Conservation (phyloP, 805 yeast genomes). For the Saccharomycopsis fermentans region DNA sequence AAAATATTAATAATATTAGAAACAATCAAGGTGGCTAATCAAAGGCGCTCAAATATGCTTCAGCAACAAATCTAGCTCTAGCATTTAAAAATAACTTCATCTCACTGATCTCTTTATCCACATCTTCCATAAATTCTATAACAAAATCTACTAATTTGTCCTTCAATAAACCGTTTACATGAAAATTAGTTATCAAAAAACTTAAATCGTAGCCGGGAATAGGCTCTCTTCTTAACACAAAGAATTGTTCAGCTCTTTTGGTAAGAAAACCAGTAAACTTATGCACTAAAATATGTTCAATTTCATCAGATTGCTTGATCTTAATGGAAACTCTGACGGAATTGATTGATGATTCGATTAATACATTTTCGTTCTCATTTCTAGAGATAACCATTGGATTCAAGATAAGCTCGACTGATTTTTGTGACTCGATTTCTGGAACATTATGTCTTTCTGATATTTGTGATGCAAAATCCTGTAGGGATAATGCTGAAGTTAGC, state of each 20-base stretch:
- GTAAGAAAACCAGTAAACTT: slow-evolving; percentile 90
- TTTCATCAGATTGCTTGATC: slow-evolving; percentile 96
- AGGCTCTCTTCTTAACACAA: slow-evolving; percentile 84
- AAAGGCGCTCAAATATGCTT: slow-evolving; percentile 84
- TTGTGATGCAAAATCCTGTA: slow-evolving; percentile 91
- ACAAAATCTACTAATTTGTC: slow-evolving; percentile 93
- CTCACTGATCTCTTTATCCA: slow-evolving; percentile 96
- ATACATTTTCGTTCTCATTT: slow-evolving; percentile 84
- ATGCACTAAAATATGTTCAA: slow-evolving; percentile 88
- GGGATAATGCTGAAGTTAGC: slow-evolving; percentile 83
- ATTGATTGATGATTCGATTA: slow-evolving; percentile 90
- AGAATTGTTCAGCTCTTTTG: slow-evolving; percentile 90
- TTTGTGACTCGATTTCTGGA: slow-evolving; percentile 86
- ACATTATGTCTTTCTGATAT: slow-evolving; percentile 93
- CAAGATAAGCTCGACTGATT: slow-evolving; percentile 73
- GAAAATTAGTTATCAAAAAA: slow-evolving; percentile 85
- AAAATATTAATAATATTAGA: neutral
- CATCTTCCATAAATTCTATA: slow-evolving; percentile 98
- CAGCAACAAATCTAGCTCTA: slow-evolving; percentile 95
- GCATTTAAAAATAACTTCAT: slow-evolving; percentile 96
- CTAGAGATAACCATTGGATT: slow-evolving; percentile 87
- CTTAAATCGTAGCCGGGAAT: slow-evolving; percentile 88
- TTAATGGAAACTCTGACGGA: slow-evolving; percentile 84
- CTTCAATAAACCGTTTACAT: slow-evolving; percentile 92
- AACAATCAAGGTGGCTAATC: slow-evolving; percentile 35